Percentiles rank a stretch among this genome's conserved stretches.
Conservation (phyloP, 768 basidiomycete species). For the Cyathus striatus region DNA sequence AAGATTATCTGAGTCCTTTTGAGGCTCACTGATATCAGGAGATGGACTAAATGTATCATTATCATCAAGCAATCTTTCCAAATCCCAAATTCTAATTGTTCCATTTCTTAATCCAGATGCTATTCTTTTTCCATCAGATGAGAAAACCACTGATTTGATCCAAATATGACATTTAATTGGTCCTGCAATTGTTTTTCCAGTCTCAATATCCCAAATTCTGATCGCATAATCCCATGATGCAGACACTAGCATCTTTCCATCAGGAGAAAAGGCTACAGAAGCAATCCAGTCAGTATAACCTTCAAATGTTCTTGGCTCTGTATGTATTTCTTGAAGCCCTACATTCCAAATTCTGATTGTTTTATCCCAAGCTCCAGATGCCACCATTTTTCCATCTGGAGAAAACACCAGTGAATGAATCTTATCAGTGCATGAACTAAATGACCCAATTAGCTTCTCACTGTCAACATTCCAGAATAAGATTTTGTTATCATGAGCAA, state of each 20-base stretch:
- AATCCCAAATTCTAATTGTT: not conserved
- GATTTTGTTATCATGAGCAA: no score
- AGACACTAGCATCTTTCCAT: not conserved
- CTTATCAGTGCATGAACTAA: not conserved
- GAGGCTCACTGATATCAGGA: no score
- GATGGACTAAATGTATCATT: no score
- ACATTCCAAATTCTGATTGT: not conserved
- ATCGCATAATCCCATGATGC: not conserved
- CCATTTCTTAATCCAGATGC: not conserved
- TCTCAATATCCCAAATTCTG: not conserved
- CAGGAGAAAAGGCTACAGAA: not conserved
- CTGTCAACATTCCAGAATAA: no score
- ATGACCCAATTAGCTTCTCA: no score
- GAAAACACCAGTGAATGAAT: not conserved
- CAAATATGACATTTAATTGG: not conserved
- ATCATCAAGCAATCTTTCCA: no score
- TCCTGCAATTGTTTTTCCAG: not conserved
- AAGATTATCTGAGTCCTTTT: no score
- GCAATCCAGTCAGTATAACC: not conserved
- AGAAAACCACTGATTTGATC: not conserved
- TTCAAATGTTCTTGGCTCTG: not conserved
- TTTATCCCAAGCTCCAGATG: not conserved
- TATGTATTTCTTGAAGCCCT: not conserved
- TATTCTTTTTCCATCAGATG: not conserved
- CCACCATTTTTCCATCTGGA: not conserved